Evolutionary conservation across 2,329 filamentous ascomycete species (phyloP), one percentile per base, ranked within the genome.

Genomic region (Pyrenochaeta sp.): DNA sequence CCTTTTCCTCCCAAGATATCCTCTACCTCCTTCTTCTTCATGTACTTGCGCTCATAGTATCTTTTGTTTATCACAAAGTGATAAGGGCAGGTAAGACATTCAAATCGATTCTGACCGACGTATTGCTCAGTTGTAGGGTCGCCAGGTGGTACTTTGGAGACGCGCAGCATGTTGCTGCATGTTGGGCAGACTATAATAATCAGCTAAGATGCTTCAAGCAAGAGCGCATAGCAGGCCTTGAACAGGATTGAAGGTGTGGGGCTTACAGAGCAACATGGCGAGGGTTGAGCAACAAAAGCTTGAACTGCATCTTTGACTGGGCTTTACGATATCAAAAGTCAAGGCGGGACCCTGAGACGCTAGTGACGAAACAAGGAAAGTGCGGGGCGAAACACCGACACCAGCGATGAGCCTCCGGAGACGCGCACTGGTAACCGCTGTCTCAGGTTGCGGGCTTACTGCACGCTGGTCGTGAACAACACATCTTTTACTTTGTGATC

Each of bases 21-120:
- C 66, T 97, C 94, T 64, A 89, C 88, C 73, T 96, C 91, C 77
- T 95, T 94, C 73, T 90, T 87, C 78, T 90, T 88, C 82, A 95
- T 92, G 27, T 76, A 75, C 63, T 90, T 89, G 66, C 91, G 90
- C 70, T 96, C 92, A 78, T 87, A 97, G 77, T 92, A 90, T 56
- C 88, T 86, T 68, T 88, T 85, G 63, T 88, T 87, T 69, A 98
- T 88, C 52, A 90, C 81, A 77, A 92, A 92, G 75, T 96, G 88
- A 81, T 96, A 99, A 3, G 95, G 94, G 68, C 95, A 99, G 52
- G 92, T 96, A 53, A 92, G 90, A 80, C 95, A 99, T 78, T 96
- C 92, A 77, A 98, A 92, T 52, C 92, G 89, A 81, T 97, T 97
- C 40, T 78, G 75, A 56, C 77, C 79, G 17, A 68, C 67, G 53